Base-by-base conservation (phyloP, 2,329 filamentous ascomycete genomes). In the Shiraia sp. region DNA sequence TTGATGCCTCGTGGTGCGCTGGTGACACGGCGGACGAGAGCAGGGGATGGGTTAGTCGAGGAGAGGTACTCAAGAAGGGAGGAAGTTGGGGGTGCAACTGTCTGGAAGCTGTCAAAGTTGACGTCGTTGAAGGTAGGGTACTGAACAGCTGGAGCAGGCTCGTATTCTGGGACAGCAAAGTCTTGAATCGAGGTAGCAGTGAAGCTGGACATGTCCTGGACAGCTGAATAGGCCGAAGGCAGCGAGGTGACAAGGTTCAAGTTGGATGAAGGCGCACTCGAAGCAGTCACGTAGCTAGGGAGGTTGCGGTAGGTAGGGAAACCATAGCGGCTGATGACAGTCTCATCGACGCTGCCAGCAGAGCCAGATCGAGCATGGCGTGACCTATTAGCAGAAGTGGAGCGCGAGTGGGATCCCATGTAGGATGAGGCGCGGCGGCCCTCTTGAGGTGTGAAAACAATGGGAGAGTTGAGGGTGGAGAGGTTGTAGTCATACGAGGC, bases 281-380 rank as follows among this genome's bases (percentile, higher is more conserved):
- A 53, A 57, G 75, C 64, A 45, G 76, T 71, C 40, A 76, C 68
- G 53, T 80, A 82, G 52, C 71, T 74, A 23, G 87, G 85, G 68
- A 90, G 78, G 58, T 87, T 85, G 43, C 86, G 85, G 71, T 93
- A 95, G 32, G 87, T 88, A n/a, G 90, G 86, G 72, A 89, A 95
- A 46, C 85, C 86, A 71, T 85, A 92, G 53, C 83, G 84, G 57
- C 79, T 82, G 41, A 89, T 72, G 25, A 81, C 76, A 45, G 75
- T 74, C 51, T 81, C 80, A 53, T 91, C 87, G 32, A 91, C 75
- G 58, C 80, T 83, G 58, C 82, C 83, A 31, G 79, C 81, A 14
- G 87, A 90, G 8, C 80, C 78, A 32, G 86, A 82, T 48, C 87
- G 72, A 26, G 57, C 62, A 48, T 71, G 69, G 36, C 55, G 55